Percentiles rank a stretch among this genome's conserved stretches.
Conservation (phyloP, 2,329 filamentous ascomycete species). For the Neonectria sp. region DNA sequence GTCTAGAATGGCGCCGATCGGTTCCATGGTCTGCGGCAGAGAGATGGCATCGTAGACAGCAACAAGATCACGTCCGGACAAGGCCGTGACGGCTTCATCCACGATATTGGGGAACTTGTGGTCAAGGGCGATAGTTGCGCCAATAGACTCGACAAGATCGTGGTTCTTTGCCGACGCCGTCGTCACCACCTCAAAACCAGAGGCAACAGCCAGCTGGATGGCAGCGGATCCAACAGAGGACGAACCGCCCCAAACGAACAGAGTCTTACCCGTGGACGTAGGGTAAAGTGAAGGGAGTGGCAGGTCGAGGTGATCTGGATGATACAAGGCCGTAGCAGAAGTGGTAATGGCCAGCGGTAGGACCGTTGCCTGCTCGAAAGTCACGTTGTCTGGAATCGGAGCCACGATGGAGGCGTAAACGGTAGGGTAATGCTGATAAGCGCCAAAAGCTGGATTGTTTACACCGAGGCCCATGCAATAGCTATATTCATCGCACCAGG, state of each 20-base stretch:
- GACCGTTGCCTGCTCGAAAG: slow-evolving; percentile 13
- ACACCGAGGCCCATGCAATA: too few species aligned
- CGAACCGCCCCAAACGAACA: slow-evolving; percentile 12
- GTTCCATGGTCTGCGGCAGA: too few species aligned
- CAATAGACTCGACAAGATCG: background rate
- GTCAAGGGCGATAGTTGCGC: background rate
- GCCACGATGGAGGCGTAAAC: too few species aligned
- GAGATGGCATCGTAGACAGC: too few species aligned
- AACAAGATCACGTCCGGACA: too few species aligned
- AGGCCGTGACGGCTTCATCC: background rate
- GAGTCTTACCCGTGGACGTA: background rate
- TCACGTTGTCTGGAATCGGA: slow-evolving; percentile 3
- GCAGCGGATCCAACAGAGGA: slow-evolving; percentile 14
- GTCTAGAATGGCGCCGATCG: too few species aligned
- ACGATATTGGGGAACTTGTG: background rate
- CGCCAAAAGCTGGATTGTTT: too few species aligned
- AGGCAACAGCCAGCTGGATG: slow-evolving; percentile 16
- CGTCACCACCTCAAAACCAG: slow-evolving; percentile 11
- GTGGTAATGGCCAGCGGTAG: slow-evolving; percentile 19
- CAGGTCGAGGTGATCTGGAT: slow-evolving; percentile 18
- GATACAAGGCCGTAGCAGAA: slow-evolving; percentile 17
- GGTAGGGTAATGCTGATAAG: too few species aligned
- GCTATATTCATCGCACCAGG: too few species aligned
- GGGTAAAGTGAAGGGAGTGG: background rate
- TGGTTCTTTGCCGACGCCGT: background rate